These are phyloP conservation scores for Plantago elongata DNA, from an alignment of 257 asterid species.

Conservation along the genomic window DNA sequence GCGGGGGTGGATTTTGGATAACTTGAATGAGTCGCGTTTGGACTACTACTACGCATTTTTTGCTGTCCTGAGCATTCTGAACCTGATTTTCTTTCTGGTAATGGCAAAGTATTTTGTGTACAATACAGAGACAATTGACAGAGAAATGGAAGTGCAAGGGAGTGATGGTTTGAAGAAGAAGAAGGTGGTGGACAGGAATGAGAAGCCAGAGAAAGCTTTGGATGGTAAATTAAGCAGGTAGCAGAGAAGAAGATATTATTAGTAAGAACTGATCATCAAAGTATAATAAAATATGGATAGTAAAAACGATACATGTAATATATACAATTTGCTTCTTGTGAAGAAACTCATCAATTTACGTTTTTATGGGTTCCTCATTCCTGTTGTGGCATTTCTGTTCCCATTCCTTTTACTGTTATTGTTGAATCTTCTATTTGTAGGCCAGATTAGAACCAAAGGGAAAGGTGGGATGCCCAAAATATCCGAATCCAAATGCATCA, in stretches of 20 bases:
- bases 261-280: neutral
- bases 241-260: neutral
- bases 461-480: no score
- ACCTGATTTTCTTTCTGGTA: constrained; percentile 41
- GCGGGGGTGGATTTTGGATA: constrained; percentile 65
- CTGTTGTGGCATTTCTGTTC: no score
- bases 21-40: constrained; percentile 51
- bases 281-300: neutral
- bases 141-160: constrained; percentile 17
- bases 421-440: no score
- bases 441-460: no score
- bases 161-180: constrained; percentile 1
- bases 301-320: neutral
- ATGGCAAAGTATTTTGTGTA: constrained; percentile 43
- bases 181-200: neutral
- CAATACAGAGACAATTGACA: constrained; percentile 21
- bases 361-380: no score
- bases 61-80: constrained; percentile 33
- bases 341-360: neutral
- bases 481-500: no score
- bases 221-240: constrained; percentile 19
- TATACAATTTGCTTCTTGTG: no score
- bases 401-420: no score
- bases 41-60: constrained; percentile 51
- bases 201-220: neutral